These are phyloP conservation scores for Penicillium maclennaniae DNA, from an alignment of 495 filamentous ascomycete species.

Conservation along the genomic window DNA sequence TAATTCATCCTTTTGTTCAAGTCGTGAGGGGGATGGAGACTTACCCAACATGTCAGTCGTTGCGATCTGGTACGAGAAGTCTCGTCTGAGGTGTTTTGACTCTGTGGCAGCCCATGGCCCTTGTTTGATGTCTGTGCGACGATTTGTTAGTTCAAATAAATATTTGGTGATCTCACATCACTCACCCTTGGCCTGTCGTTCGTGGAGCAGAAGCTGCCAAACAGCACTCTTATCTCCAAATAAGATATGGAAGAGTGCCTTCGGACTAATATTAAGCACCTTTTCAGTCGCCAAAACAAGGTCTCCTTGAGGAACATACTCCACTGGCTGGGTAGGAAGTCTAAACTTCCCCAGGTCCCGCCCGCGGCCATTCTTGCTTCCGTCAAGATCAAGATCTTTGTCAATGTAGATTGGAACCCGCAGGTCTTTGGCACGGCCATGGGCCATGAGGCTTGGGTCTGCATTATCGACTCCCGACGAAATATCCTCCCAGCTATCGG, in stretches of 20 bases:
- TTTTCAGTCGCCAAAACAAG: constrained; percentile 65
- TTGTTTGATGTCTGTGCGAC: constrained; percentile 61
- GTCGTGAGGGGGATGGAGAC: constrained; percentile 1
- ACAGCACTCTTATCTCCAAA: constrained; percentile 94
- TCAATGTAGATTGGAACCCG: constrained; percentile 60
- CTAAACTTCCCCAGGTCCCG: constrained; percentile 73
- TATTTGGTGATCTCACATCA: not conserved
- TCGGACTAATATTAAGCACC: constrained; percentile 80
- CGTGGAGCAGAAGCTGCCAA: constrained; percentile 86
- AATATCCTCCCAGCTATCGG: constrained; percentile 93
- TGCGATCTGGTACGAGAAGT: constrained; percentile 77
- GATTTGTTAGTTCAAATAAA: constrained; percentile 13
- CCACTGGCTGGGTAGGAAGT: constrained; percentile 74
- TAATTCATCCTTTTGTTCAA: not conserved
- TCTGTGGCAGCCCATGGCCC: constrained; percentile 75
- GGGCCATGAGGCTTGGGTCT: constrained; percentile 12
- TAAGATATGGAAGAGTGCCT: constrained; percentile 90
- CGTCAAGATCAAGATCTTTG: constrained; percentile 52
- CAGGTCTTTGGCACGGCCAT: constrained; percentile 50
- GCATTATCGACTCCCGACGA: constrained; percentile 50
- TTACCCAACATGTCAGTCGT: constrained; percentile 61
- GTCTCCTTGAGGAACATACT: constrained; percentile 80
- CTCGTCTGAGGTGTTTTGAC: constrained; percentile 63
- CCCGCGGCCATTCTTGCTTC: constrained; percentile 32
- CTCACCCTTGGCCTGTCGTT: constrained; percentile 69